Evolutionary conservation across 805 yeast genomes (phyloP).

Genomic region (Candida argentea): DNA sequence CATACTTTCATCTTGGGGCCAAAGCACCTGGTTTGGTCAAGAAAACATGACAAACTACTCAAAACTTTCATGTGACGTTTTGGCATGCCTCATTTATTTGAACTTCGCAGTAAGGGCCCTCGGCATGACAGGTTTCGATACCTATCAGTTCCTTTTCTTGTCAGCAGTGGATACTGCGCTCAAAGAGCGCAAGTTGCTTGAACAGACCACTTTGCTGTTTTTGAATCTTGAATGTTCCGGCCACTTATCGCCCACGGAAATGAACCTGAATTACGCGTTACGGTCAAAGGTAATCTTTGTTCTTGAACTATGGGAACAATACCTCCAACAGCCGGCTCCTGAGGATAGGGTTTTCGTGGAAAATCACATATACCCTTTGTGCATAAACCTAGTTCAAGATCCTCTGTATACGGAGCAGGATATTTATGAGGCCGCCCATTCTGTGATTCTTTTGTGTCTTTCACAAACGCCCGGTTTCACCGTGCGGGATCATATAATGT

Average conservation of each 20-base stretch:
- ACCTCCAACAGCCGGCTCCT: constrained; percentile 19
- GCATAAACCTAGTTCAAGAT: constrained; percentile 22
- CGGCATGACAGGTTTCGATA: constrained; percentile 57
- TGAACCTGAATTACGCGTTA: constrained; percentile 17
- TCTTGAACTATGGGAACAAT: constrained; percentile 38
- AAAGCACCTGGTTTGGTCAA: constrained; percentile 5
- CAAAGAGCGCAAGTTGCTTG: constrained; percentile 7
- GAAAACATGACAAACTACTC: constrained; percentile 16
- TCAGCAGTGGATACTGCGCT: constrained; percentile 35
- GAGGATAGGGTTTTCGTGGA: constrained; percentile 12
- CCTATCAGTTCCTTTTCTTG: constrained; percentile 50
- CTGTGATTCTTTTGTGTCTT: constrained; percentile 36
- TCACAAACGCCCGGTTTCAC: constrained; percentile 13
- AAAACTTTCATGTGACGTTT: constrained; percentile 18
- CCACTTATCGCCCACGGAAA: constrained; percentile 15
- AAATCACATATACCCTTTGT: constrained; percentile 17
- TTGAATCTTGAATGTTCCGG: constrained; percentile 26
- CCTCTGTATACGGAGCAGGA: constrained; percentile 11
- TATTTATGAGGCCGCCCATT: constrained; percentile 54
- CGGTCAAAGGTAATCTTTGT: constrained; percentile 34
- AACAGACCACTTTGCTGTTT: constrained; percentile 15
- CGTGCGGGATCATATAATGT: constrained; percentile 18
- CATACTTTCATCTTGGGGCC: constrained; percentile 18
- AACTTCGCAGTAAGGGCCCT: constrained; percentile 41
- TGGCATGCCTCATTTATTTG: constrained; percentile 32